Conservation (phyloP, 2,329 filamentous ascomycete genomes). For the Aspergillus eucalypticola region DNA sequence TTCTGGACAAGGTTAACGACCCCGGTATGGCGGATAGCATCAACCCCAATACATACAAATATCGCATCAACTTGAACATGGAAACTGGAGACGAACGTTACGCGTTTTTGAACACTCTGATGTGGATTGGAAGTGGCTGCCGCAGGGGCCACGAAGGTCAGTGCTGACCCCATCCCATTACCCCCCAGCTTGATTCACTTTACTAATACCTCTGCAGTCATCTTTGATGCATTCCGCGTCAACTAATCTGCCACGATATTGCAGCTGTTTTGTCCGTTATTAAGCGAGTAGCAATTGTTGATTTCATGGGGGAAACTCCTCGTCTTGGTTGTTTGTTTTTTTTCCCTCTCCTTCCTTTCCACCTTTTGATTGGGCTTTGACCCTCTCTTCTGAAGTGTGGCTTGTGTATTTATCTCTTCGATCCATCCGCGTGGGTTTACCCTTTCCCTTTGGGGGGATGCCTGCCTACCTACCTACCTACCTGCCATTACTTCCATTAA, state of each 20-base stretch:
- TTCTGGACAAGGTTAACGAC: constrained; percentile 51
- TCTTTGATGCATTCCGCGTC: constrained; percentile 31
- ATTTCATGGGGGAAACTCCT: constrained; percentile 24
- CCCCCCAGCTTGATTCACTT: background rate
- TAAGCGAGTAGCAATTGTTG: constrained; percentile 25
- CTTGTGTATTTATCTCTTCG: background rate
- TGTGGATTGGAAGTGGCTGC: constrained; percentile 54
- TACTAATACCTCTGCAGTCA: constrained; percentile 23
- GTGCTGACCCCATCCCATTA: constrained; percentile 5
- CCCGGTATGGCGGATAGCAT: constrained; percentile 46
- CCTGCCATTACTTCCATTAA: background rate
- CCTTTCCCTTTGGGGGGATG: background rate
- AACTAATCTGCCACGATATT: constrained; percentile 22
- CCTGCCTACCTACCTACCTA: background rate
- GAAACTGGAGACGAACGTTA: constrained; percentile 54
- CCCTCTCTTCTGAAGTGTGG: constrained; percentile 1
- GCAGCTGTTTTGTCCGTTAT: constrained; percentile 25
- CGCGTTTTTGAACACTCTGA: constrained; percentile 50
- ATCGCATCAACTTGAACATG: constrained; percentile 50
- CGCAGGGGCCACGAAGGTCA: constrained; percentile 49
- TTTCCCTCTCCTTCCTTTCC: constrained; percentile 7
- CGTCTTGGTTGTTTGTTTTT: constrained; percentile 14
- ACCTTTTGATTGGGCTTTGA: constrained; percentile 1
- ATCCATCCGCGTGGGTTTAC: background rate
- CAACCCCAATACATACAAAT: constrained; percentile 52